phyloP scores from a whole-genome alignment of 139 green algal species.

The Asterochloris sp. region DNA sequence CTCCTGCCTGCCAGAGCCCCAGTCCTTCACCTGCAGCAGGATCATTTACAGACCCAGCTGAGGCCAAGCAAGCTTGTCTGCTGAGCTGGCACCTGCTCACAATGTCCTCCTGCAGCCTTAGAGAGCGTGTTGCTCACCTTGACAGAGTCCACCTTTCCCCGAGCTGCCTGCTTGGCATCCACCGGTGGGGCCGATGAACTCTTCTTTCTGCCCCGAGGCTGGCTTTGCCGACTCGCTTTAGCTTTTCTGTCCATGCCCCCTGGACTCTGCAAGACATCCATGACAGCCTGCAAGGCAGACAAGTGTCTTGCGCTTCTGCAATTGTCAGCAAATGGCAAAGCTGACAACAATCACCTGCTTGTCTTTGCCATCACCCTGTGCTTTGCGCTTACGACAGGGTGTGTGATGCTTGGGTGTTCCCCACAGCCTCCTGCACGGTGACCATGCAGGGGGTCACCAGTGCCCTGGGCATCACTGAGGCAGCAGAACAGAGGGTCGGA shows the following conservation, averaged over 20 bases:
- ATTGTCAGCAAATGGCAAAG: too few relatives aligned
- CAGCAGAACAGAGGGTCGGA: too few relatives aligned
- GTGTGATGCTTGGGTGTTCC: too few relatives aligned
- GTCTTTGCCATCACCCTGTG: too few relatives aligned
- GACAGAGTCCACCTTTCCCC: constrained; percentile 12
- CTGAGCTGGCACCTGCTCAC: neutral
- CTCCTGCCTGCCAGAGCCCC: constrained; percentile 3
- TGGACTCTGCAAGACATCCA: neutral
- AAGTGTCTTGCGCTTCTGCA: neutral
- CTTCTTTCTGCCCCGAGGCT: neutral
- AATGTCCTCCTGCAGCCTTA: neutral
- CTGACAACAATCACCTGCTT: too few relatives aligned
- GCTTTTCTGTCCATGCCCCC: too few relatives aligned
- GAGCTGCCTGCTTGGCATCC: constrained; percentile 1
- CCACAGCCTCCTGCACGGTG: too few relatives aligned
- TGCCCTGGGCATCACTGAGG: too few relatives aligned
- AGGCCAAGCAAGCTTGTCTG: neutral
- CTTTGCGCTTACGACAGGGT: too few relatives aligned
- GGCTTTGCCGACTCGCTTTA: neutral
- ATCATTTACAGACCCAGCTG: neutral
- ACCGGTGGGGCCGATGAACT: neutral
- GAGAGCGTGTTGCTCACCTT: neutral
- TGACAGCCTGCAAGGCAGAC: neutral
- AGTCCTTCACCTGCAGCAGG: constrained; percentile 4
- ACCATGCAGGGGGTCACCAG: too few relatives aligned